These are phyloP conservation scores for Mortierella sp. DNA, from an alignment of 371 early-diverging fungal genomes.

Conservation along the genomic window DNA sequence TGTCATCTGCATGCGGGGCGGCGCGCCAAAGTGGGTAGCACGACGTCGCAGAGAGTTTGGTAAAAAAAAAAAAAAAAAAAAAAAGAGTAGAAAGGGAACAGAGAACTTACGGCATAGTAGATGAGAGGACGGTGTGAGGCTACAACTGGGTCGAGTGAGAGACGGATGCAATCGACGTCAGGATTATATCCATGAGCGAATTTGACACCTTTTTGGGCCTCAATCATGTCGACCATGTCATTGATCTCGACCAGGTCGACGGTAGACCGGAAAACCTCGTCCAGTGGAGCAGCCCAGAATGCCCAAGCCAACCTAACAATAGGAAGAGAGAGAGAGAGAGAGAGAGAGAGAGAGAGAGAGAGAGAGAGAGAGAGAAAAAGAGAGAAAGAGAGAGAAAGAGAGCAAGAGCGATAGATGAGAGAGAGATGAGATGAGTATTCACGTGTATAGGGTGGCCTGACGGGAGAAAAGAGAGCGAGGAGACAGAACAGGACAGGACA, in stretches of 20 bases:
- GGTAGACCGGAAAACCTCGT: slow-evolving; percentile 55
- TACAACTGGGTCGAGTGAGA: slow-evolving; percentile 72
- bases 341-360: no score
- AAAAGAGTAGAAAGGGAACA: not conserved
- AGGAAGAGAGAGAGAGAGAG: not conserved
- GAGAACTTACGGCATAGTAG: slow-evolving; percentile 60
- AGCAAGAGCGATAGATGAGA: not conserved
- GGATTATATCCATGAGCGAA: slow-evolving; percentile 68
- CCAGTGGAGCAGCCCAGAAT: slow-evolving; percentile 59
- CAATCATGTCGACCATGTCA: slow-evolving; percentile 59
- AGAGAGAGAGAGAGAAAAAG: no score
- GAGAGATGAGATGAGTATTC: not conserved
- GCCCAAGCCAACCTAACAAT: slow-evolving; percentile 64
- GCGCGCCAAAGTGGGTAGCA: not conserved
- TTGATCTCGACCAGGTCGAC: slow-evolving; percentile 54
- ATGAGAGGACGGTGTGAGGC: slow-evolving; percentile 74
- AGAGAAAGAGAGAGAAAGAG: not conserved
- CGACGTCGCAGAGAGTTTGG: no score
- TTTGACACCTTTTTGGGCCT: slow-evolving; percentile 53
- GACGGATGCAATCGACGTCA: slow-evolving; percentile 62
- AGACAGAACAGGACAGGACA: slow-evolving; percentile 1
- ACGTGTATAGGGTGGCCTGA: not conserved
- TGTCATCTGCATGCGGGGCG: no score
- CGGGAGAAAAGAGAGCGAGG: not conserved
- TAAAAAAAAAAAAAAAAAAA: not conserved